Evolutionary conservation across 2,329 filamentous ascomycete genomes (phyloP).

Genomic region (Ceratocystis ficicola): DNA sequence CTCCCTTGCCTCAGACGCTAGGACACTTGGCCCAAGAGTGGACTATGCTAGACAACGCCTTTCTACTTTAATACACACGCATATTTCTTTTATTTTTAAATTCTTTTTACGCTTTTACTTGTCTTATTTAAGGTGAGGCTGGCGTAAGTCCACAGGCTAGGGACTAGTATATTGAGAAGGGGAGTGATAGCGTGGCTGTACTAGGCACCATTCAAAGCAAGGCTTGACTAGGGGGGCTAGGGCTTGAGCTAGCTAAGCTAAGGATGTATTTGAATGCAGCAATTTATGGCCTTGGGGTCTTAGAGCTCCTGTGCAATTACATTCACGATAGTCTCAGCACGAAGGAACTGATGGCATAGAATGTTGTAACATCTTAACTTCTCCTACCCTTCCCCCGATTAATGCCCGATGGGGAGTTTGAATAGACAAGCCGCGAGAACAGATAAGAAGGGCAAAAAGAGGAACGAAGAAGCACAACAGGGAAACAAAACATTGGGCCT

Average conservation of each 20-base stretch:
- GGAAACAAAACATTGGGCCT: neutral
- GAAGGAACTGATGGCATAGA: neutral
- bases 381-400: too few species aligned
- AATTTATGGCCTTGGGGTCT: neutral
- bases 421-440: neutral
- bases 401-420: neutral
- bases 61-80: neutral
- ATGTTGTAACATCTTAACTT: neutral
- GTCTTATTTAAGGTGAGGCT: neutral
- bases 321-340: neutral
- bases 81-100: too few species aligned
- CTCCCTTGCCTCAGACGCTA: neutral
- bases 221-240: neutral
- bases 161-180: neutral
- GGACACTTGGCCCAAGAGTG: neutral
- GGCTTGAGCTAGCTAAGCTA: neutral
- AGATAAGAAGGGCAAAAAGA: neutral
- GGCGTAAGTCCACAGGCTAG: neutral
- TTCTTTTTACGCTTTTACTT: too few species aligned
- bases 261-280: too few species aligned
- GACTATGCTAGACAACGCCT: neutral
- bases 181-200: neutral
- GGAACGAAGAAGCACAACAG: neutral
- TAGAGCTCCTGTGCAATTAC: neutral
- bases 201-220: too few species aligned